phyloP scores from a whole-genome alignment of 2,329 filamentous ascomycete species.

The Cytospora piceicola region DNA sequence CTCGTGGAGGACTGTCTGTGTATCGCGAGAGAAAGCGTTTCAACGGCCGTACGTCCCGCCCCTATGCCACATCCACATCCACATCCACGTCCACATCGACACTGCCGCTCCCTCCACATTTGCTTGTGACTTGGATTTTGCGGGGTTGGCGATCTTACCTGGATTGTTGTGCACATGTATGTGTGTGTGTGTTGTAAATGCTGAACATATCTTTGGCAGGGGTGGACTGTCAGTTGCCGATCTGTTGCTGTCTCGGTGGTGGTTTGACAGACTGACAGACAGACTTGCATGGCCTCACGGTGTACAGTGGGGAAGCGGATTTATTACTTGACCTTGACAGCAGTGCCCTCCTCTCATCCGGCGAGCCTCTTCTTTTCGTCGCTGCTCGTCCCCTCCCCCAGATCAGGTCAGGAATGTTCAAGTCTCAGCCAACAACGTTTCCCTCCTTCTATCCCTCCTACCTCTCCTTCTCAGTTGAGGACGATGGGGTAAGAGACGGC shows the following conservation, averaged over 20 bases:
- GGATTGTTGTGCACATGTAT: conserved; percentile 6
- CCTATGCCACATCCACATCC: conserved; percentile 3
- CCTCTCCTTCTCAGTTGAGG: conserved; percentile 37
- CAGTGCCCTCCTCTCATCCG: not conserved
- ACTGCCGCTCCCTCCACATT: not conserved
- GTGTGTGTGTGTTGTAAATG: conserved; percentile 5
- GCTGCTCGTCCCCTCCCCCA: not conserved
- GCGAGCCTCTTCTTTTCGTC: not conserved
- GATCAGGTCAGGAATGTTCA: conserved; percentile 52
- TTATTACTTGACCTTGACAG: not conserved
- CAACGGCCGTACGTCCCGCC: conserved; percentile 17
- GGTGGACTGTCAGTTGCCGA: conserved; percentile 16
- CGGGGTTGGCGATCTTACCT: not conserved
- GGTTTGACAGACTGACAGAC: conserved; percentile 8
- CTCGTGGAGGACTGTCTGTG: conserved; percentile 4
- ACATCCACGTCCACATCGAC: conserved; percentile 4
- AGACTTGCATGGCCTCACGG: conserved; percentile 3
- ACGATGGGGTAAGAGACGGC: conserved; percentile 47
- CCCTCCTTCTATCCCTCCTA: conserved; percentile 38
- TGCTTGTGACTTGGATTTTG: conserved; percentile 1
- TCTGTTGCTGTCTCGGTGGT: conserved; percentile 10
- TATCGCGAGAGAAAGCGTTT: not conserved
- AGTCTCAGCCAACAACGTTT: conserved; percentile 56
- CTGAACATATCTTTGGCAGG: conserved; percentile 20
- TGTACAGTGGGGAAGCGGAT: not conserved